Conservation (phyloP, 148 eudicot genomes). For the Mesembryanthemum crystallinum region DNA sequence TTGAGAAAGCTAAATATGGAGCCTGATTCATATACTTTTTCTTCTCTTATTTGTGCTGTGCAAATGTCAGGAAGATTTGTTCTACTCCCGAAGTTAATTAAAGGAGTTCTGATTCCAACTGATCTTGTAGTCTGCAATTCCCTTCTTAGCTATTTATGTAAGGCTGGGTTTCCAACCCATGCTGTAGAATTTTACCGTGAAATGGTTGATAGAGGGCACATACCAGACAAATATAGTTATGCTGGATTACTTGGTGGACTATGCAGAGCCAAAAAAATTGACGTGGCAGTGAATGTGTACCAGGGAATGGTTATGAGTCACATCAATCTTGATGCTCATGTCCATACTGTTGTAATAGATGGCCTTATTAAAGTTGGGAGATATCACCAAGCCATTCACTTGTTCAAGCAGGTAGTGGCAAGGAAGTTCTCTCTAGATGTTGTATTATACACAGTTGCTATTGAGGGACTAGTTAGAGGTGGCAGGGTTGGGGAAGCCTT, state of each 20-base stretch:
- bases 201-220: constrained; percentile 38
- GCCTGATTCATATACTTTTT: constrained; percentile 50
- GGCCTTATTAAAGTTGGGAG: constrained; percentile 38
- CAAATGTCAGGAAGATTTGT: constrained; percentile 30
- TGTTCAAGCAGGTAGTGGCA: constrained; percentile 36
- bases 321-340: constrained; percentile 38
- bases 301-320: constrained; percentile 29
- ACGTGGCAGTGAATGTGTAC: constrained; percentile 44
- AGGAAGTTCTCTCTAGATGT: constrained; percentile 39
- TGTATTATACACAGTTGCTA: constrained; percentile 41
- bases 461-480: constrained; percentile 40
- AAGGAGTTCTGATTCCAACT: constrained; percentile 31
- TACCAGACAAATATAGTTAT: constrained; percentile 47
- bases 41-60: constrained; percentile 35
- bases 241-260: constrained; percentile 44
- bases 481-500: constrained; percentile 40
- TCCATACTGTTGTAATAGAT: constrained; percentile 36
- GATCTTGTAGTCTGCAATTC: constrained; percentile 46
- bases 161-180: constrained; percentile 43
- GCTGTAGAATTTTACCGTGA: constrained; percentile 46
- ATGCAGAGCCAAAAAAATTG: constrained; percentile 31
- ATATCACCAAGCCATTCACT: constrained; percentile 33
- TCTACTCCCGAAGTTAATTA: constrained; percentile 36
- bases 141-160: constrained; percentile 47
- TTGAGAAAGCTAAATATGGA: constrained; percentile 34